Evolutionary conservation across 129 eudicot species (phyloP), one percentile per base, ranked within the genome.

Genomic region (Artemisia tridentata): DNA sequence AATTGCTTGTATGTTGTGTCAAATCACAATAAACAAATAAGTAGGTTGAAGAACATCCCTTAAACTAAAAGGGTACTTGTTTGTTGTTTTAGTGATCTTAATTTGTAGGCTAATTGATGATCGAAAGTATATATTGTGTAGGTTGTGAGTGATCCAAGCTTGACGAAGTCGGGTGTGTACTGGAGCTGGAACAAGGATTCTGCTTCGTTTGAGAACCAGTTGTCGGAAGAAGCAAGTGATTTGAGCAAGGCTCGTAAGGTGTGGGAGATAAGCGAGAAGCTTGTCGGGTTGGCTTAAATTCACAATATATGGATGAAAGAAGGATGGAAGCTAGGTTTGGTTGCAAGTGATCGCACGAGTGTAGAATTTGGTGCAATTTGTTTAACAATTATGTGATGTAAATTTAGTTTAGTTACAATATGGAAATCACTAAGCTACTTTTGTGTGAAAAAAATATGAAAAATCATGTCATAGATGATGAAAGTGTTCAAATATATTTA

Each of bases 151-250:
- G 96, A 88, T 61, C 96, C 88, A 47, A 91, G 97, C 74, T 79
- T 91, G 85, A 91, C 97, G 17, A 91, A 91, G 73, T 91, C 96
- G 6, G 97, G 96, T 0, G 96, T 91, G n/a, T 91, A 91, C 64
- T 91, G 96, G 97, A 91, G 97, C 81, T 91, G 97, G 97, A 91
- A 91, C 87, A 84, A 91, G 78, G 81, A 80, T 65, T 86, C 97
- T 1, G 90, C 97, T 34, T 91, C 97, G 4, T 88, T 91, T 8
- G 97, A 88, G 88, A 91, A 91, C 76, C 97, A 88, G 76, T 50
- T 91, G 84, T 91, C 96, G 0, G 80, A 86, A 77, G 97, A 91
- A 77, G 97, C 97, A 19, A 91, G 97, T 63, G 87, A 91, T 54
- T 83, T 61, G 3, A 86, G 84, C 19, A 88, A 91, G 77, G 97